Percentiles rank a stretch among this genome's conserved stretches.
Evolutionary conservation across 208 protist genomes (phyloP).

Genomic region (Trypanosoma congolense): DNA sequence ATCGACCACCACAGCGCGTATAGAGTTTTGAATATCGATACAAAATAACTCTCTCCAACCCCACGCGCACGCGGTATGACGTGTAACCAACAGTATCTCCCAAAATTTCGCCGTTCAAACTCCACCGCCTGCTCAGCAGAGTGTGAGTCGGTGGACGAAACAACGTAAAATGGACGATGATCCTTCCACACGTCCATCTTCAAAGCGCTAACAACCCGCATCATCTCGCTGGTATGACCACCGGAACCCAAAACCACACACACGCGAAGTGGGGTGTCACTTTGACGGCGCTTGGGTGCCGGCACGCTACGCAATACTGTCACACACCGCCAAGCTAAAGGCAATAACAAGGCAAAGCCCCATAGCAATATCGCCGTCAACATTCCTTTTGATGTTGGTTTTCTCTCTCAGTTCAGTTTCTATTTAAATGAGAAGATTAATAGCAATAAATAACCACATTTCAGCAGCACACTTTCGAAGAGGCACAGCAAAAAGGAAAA

Average conservation of each 20-base stretch:
- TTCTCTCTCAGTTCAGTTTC: too few relatives aligned
- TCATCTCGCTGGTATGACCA: conserved; percentile 91
- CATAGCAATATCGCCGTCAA: background rate
- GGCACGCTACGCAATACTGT: conserved; percentile 4
- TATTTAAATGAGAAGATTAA: too few relatives aligned
- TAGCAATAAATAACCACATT: too few relatives aligned
- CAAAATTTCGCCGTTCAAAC: conserved; percentile 44
- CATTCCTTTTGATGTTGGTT: too few relatives aligned
- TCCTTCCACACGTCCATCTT: conserved; percentile 33
- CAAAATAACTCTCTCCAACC: conserved; percentile 86
- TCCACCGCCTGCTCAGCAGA: conserved; percentile 42
- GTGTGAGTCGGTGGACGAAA: conserved; percentile 75
- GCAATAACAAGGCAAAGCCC: background rate
- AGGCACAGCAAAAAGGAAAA: background rate
- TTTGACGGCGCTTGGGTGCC: background rate
- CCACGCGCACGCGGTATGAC: conserved; percentile 84
- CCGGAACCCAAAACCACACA: conserved; percentile 86
- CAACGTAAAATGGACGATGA: conserved; percentile 53
- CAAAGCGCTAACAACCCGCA: conserved; percentile 54
- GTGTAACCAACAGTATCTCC: conserved; percentile 36
- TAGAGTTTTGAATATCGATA: conserved; percentile 73
- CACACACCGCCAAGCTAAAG: conserved; percentile 15
- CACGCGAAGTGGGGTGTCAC: conserved; percentile 31
- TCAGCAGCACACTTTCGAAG: background rate
- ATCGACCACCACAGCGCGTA: conserved; percentile 25